phyloP scores from a whole-genome alignment of 2,329 filamentous ascomycete species.

The Arthrobotrys pseudoclavata region DNA sequence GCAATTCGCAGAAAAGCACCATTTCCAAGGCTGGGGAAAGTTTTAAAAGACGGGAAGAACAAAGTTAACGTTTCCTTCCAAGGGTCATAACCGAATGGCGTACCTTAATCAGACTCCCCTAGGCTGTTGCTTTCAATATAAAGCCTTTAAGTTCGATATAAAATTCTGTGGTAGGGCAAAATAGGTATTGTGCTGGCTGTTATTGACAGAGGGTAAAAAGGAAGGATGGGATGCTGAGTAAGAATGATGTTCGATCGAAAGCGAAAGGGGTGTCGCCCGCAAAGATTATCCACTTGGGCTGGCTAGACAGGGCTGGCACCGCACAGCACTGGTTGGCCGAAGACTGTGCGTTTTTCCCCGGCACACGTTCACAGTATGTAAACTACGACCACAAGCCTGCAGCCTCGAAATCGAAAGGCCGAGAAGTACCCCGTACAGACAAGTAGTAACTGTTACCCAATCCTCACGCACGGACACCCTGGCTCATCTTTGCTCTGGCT shows the following conservation, averaged over 20 bases:
- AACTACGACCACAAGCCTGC: conserved; percentile 5
- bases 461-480: conserved; percentile 28
- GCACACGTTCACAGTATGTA: conserved; percentile 22
- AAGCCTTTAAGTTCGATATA: conserved; percentile 11
- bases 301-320: conserved; percentile 13
- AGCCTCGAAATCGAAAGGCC: conserved; percentile 17
- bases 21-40: conserved; percentile 11
- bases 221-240: conserved; percentile 24
- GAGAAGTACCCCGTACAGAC: conserved; percentile 1
- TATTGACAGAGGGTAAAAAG: conserved; percentile 18
- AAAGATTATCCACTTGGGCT: conserved; percentile 14
- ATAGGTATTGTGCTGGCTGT: conserved; percentile 21
- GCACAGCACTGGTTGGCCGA: conserved; percentile 12
- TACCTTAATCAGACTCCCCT: conserved; percentile 36
- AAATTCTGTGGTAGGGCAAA: conserved; percentile 4
- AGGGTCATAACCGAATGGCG: conserved; percentile 43
- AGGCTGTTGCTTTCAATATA: conserved; percentile 9
- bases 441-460: conserved; percentile 13
- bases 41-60: conserved; percentile 10
- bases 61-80: conserved; percentile 40
- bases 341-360: conserved; percentile 17
- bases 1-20: conserved; percentile 32
- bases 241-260: conserved; percentile 28
- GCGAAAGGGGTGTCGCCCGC: conserved; percentile 22
- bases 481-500: conserved; percentile 12